A percentile compares a stretch with the other conserved stretches of the same genome.
These are phyloP conservation scores for Styphnolobium japonicum DNA, from an alignment of 306 rosid species.

Conservation along the genomic window DNA sequence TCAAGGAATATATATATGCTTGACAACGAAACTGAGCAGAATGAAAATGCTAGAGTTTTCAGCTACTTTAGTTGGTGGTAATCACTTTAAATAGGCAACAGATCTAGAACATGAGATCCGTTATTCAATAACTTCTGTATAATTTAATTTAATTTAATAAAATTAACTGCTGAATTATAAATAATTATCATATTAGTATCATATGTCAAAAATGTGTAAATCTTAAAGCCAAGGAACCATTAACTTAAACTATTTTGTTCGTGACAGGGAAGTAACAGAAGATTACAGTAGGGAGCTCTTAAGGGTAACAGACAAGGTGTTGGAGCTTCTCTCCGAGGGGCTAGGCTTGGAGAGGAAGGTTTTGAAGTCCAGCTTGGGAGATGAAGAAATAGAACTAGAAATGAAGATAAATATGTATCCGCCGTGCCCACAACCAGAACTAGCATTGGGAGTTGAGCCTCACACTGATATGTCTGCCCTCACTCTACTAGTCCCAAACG, in stretches of 20 bases:
- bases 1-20: too few species aligned
- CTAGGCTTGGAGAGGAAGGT: slow-evolving; percentile 43
- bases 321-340: slow-evolving; percentile 58
- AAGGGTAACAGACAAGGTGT: slow-evolving; percentile 33
- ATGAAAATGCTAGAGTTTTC: too few species aligned
- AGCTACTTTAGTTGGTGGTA: too few species aligned
- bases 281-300: slow-evolving; percentile 52
- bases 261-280: slow-evolving; percentile 46
- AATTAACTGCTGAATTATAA: too few species aligned
- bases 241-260: not conserved
- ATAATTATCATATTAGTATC: not conserved
- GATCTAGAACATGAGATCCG: too few species aligned
- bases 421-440: slow-evolving; percentile 69
- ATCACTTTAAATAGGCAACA: too few species aligned
- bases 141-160: too few species aligned
- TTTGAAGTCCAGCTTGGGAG: slow-evolving; percentile 44
- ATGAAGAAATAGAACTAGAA: slow-evolving; percentile 46
- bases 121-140: too few species aligned
- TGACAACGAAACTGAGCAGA: too few species aligned
- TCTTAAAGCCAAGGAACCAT: not conserved
- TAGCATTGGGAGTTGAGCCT: slow-evolving; percentile 71
- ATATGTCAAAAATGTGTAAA: not conserved
- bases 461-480: slow-evolving; percentile 81
- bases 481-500: slow-evolving; percentile 53
- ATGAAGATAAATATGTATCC: slow-evolving; percentile 84